Evolutionary conservation across 75 land plant species (phyloP).

Genomic region (Picea glauca): DNA sequence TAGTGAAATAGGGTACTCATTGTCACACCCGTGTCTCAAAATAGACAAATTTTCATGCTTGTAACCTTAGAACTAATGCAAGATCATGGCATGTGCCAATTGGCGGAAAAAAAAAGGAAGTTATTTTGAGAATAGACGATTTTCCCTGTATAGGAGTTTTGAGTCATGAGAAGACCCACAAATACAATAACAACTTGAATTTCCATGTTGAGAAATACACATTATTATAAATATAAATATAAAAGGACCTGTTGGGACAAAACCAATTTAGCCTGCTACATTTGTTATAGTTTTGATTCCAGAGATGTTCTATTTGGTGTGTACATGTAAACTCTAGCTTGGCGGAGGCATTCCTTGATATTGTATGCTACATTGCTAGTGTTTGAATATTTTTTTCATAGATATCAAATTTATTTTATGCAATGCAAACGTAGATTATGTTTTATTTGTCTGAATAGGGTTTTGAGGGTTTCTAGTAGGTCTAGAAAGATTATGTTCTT

Average conservation of each 20-base stretch:
- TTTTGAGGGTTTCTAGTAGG: too few relatives aligned
- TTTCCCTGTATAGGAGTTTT: background rate
- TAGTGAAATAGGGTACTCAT: too few relatives aligned
- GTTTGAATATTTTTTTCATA: background rate
- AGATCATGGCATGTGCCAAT: too few relatives aligned
- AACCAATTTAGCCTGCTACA: background rate
- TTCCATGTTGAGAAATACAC: background rate
- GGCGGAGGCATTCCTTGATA: background rate
- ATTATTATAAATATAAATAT: background rate
- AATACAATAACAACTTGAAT: background rate
- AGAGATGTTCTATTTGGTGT: background rate
- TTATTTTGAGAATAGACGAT: too few relatives aligned
- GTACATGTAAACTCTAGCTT: background rate
- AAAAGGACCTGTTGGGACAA: background rate
- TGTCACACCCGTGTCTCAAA: too few relatives aligned
- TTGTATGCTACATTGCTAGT: background rate
- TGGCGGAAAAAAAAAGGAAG: too few relatives aligned
- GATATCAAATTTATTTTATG: too few relatives aligned
- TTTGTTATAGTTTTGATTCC: background rate
- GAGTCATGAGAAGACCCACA: background rate
- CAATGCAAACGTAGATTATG: too few relatives aligned
- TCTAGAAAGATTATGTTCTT: too few relatives aligned
- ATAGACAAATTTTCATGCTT: too few relatives aligned
- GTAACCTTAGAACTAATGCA: too few relatives aligned
- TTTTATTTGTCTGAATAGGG: too few relatives aligned